Evolutionary conservation across 352 stramenopile genomes (phyloP), one percentile per base, ranked within the genome.

Genomic region (Phytophthora citricola): DNA sequence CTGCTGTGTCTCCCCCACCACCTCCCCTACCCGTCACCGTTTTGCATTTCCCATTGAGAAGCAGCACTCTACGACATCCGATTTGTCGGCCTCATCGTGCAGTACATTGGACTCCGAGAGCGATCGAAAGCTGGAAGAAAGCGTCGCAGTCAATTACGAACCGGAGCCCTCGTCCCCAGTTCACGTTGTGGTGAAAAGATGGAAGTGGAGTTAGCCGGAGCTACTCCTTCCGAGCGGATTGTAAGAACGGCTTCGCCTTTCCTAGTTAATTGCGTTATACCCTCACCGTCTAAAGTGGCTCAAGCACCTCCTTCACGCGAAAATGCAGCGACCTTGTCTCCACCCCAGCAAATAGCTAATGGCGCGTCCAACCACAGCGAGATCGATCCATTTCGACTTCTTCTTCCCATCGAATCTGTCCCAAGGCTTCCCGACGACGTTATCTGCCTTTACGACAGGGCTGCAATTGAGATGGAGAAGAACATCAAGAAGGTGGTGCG

Each of bases 401-500:
- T 92, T 26, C 39, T 85, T 14, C 81, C 83, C 2, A 63, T 91
- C 24, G 55, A 79, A 27, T 34, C 55, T 1, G 68, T 92, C 6
- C 86, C 84, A 0, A 57, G 66, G 3, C 55, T 92, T 8, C 83
- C 84, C 0, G 79, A 88, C 26, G 69, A 62, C 38, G 50, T 93
- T 31, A 69, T 82, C 22, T 89, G 78, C 38, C 65, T 93, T 10
- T 94, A 83, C 47, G 79, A 93, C 46, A 76, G 75, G 10, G 76
- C 71, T 3, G 86, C 86, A 2, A 61, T 76, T 5, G 72, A 86
- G 43, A 88, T 93, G 78, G 79, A 94, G 54, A 93, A 89, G 47
- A 78, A 75, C 11, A 76, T 94, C 58, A 79, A 91, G 55, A 89
- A 90, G 48, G 73, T 76, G 4, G 69, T 91, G 58, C 89, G 86